phyloP scores from a whole-genome alignment of 83 land plant species.

The Larix sibirica region DNA sequence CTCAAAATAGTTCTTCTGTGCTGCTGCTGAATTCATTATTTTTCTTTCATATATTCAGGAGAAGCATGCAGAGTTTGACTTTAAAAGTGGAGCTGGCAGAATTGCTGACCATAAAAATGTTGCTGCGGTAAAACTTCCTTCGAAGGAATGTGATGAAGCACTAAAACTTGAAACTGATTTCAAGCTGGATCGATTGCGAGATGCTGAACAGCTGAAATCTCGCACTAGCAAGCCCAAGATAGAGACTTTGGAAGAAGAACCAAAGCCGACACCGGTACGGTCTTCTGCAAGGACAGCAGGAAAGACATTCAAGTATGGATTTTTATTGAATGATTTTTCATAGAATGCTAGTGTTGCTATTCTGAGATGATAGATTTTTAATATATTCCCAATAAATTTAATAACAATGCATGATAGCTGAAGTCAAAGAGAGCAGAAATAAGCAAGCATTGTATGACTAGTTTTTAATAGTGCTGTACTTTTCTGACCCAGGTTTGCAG shows the following conservation, averaged over 20 bases:
- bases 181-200: conserved; percentile 28
- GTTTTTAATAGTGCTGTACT: background rate
- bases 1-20: conserved; percentile 1
- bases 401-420: background rate
- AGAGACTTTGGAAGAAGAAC: conserved; percentile 5
- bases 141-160: conserved; percentile 14
- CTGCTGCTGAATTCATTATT: background rate
- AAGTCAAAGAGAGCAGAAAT: background rate
- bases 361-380: background rate
- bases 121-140: conserved; percentile 1
- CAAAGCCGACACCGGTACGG: conserved; percentile 41
- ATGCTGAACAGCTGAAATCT: background rate
- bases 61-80: conserved; percentile 64
- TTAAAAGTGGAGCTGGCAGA: conserved; percentile 87
- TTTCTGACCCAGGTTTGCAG: conserved; percentile 39
- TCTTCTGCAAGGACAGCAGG: conserved; percentile 63
- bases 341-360: background rate
- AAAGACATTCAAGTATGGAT: conserved; percentile 52
- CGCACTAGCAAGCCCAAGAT: background rate
- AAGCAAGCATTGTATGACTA: background rate
- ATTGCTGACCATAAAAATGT: conserved; percentile 20
- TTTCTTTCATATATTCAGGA: conserved; percentile 26
- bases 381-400: background rate
- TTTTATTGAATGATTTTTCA: background rate
- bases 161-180: conserved; percentile 28